Base-by-base conservation (phyloP, 106 monocot species). In the Allium cepa region DNA sequence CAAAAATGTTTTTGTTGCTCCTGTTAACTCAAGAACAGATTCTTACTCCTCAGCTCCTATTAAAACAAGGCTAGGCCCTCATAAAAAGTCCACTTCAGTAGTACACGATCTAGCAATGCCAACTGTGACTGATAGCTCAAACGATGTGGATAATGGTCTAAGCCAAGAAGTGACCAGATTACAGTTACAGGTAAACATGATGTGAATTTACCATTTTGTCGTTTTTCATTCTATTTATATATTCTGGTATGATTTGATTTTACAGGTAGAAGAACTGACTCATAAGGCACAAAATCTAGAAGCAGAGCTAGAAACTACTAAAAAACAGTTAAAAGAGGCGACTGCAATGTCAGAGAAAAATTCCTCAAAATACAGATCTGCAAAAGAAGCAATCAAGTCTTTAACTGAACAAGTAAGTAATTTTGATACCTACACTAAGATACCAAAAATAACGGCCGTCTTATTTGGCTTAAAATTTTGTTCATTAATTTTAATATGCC, bases 381-480 rank as follows among this genome's bases (percentile, higher is more conserved):
- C 82, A 59, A 83, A 75, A 59, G 82, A 83, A 78, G 82, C 74
- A 61, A 75, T 83, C 66, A 78, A 79, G 58, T 78, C 82, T 50
- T 78, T 83, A 27, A 75, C 82, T 53, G 71, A 56, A 50, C 75
- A 83, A 74, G 82, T 83, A 71, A 57, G 45, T 9, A 36, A 36
- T 36, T 4, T 4, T 36, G 36, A 36, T 36, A 36, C 36, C 36
- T 22, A 1, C 22, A 22, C 22, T 22, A 22, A 22, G 36, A 36
- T 36, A 36, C 22, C 22, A 22, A 22, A 22, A 22, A 36, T 36
- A 36, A 36, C 36, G 5, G 36, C 5, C 3, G 36, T 36, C 36
- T 5, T 36, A 36, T 36, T 36, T 5, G 36, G 36, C 36, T 4
- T 36, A 36, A 22, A 36, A 36, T 36, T 36, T 36, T 36, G 36